Evolutionary conservation across 371 early-diverging fungal genomes (phyloP).

Genomic region (Mucor lusitanicus): DNA sequence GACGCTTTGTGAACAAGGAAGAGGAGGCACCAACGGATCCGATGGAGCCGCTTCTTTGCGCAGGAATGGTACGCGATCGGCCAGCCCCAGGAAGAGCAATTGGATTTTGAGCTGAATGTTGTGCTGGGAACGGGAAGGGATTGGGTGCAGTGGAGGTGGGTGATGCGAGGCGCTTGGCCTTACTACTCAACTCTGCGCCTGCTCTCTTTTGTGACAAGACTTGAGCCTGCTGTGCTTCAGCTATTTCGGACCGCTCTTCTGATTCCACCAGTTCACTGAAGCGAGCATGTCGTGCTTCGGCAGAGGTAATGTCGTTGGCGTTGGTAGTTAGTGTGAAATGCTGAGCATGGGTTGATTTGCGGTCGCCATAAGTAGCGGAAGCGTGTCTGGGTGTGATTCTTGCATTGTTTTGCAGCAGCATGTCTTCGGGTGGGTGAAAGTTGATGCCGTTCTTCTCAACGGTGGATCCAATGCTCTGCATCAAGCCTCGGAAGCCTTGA

Average conservation of each 20-base stretch:
- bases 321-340: constrained; percentile 9
- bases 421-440: constrained; percentile 24
- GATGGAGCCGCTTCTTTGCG: constrained; percentile 5
- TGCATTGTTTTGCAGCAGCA: constrained; percentile 14
- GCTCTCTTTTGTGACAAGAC: constrained; percentile 20
- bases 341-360: constrained; percentile 2
- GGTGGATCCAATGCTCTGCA: constrained; percentile 14
- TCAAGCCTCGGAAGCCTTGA: constrained; percentile 3
- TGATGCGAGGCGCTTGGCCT: constrained; percentile 13
- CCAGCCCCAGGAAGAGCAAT: constrained; percentile 2
- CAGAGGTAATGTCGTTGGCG: constrained; percentile 9
- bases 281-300: constrained; percentile 12
- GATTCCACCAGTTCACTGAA: constrained; percentile 11
- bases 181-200: constrained; percentile 12
- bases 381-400: constrained; percentile 7
- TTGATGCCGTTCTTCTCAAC: constrained; percentile 16
- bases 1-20: constrained; percentile 13
- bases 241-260: constrained; percentile 18
- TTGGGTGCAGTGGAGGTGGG: constrained; percentile 7
- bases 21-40: background rate
- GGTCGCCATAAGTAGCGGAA: constrained; percentile 4
- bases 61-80: background rate
- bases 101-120: background rate
- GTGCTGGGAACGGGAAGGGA: constrained; percentile 16
- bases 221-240: constrained; percentile 12